These are phyloP conservation scores for Fusarium sp. DNA, from an alignment of 2,329 filamentous ascomycete species.

Conservation along the genomic window DNA sequence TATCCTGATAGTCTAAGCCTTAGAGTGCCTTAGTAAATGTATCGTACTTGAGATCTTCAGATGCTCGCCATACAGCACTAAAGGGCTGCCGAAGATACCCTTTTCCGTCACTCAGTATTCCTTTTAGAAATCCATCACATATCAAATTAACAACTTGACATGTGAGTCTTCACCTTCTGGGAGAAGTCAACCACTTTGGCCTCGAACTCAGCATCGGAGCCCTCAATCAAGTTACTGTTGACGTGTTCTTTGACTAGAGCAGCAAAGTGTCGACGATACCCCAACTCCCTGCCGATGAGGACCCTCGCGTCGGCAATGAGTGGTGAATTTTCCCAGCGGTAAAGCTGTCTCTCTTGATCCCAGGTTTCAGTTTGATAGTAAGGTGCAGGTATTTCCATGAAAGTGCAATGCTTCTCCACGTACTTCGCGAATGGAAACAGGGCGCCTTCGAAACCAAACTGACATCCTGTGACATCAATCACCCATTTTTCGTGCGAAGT, in stretches of 20 bases:
- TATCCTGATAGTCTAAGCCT: no score
- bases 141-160: background rate
- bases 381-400: no score
- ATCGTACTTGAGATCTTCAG: no score
- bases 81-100: no score
- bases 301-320: background rate
- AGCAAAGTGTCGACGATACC: slow-evolving; percentile 24
- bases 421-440: slow-evolving; percentile 26
- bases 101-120: background rate
- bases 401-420: background rate
- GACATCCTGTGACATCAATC: slow-evolving; percentile 26
- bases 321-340: no score
- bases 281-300: slow-evolving; percentile 7
- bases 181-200: slow-evolving; percentile 8
- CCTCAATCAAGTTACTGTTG: slow-evolving; percentile 10
- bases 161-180: slow-evolving; percentile 3
- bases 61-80: no score
- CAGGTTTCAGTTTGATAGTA: slow-evolving; percentile 5
- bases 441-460: slow-evolving; percentile 31
- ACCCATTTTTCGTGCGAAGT: slow-evolving; percentile 18
- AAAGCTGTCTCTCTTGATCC: slow-evolving; percentile 10
- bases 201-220: slow-evolving; percentile 17
- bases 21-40: no score
- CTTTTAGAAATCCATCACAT: background rate
- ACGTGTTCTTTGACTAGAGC: slow-evolving; percentile 1